phyloP scores from a whole-genome alignment of 208 protist genomes.

The Endotrypanum monterogeii region DNA sequence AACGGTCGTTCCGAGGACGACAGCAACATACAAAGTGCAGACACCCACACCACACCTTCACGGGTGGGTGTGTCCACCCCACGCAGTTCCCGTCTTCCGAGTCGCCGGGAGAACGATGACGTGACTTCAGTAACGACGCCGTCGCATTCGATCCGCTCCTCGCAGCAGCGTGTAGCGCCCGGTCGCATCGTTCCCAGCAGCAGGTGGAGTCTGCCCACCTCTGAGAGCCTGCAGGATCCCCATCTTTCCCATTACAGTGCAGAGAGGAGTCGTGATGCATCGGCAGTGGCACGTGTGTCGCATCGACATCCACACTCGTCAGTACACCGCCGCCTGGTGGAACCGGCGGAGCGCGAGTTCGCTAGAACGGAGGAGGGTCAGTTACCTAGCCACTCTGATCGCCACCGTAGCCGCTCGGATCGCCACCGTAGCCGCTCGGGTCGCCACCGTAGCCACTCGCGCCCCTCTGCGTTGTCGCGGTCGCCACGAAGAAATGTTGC shows the following conservation, averaged over 20 bases:
- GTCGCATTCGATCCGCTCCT: constrained; percentile 39
- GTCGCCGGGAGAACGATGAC: constrained; percentile 32
- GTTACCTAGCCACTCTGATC: constrained; percentile 9
- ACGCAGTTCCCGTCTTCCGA: constrained; percentile 33
- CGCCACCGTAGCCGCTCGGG: constrained; percentile 13
- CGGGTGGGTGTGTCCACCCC: constrained; percentile 27
- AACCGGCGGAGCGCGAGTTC: constrained; percentile 40
- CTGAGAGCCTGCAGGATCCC: constrained; percentile 16
- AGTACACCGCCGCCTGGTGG: constrained; percentile 18
- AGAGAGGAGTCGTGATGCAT: neutral
- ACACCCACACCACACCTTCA: constrained; percentile 7
- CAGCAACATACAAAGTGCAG: constrained; percentile 4
- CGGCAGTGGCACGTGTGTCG: neutral
- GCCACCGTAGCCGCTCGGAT: constrained; percentile 13
- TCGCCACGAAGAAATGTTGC: constrained; percentile 3
- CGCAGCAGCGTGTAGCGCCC: constrained; percentile 27
- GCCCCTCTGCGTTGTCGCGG: constrained; percentile 8
- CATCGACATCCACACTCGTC: constrained; percentile 3
- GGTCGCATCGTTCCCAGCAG: constrained; percentile 7
- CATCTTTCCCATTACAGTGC: constrained; percentile 14
- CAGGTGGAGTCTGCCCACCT: constrained; percentile 1
- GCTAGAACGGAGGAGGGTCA: constrained; percentile 1
- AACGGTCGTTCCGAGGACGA: constrained; percentile 20
- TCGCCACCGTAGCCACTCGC: constrained; percentile 10
- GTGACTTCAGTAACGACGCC: constrained; percentile 22